Conservation (phyloP, 805 yeast genomes). For the Yamadazyma akitaensis region DNA sequence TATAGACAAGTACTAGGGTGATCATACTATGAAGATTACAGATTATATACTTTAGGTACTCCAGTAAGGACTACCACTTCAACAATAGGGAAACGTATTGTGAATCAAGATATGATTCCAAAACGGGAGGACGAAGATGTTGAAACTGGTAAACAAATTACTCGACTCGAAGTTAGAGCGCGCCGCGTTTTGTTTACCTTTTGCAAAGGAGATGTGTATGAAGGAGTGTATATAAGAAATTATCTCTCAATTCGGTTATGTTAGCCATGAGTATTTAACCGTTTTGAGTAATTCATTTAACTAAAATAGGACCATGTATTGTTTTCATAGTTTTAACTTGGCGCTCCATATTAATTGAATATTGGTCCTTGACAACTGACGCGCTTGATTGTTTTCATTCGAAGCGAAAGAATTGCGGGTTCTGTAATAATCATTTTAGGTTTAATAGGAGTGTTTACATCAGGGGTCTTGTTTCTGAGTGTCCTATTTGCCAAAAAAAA, state of each 20-base stretch:
- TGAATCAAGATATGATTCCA: not conserved
- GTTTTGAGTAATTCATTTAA: slow-evolving; percentile 3
- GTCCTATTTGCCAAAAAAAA: not conserved
- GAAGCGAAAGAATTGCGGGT: not conserved
- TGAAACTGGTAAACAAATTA: slow-evolving; percentile 4
- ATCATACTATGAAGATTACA: too few species aligned
- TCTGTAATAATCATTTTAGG: slow-evolving; percentile 1
- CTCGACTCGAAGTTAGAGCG: slow-evolving; percentile 1
- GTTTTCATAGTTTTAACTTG: not conserved
- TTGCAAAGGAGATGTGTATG: slow-evolving; percentile 1
- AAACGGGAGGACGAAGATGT: not conserved
- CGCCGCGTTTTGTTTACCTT: slow-evolving; percentile 7
- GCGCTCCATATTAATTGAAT: not conserved
- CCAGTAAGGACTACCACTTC: not conserved
- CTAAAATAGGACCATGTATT: not conserved
- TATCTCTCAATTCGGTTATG: not conserved
- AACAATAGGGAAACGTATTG: slow-evolving; percentile 1
- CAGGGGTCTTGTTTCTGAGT: not conserved
- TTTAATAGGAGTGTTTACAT: not conserved
- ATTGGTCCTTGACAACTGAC: slow-evolving; percentile 2
- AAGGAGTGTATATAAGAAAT: not conserved
- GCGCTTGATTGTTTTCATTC: not conserved
- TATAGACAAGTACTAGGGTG: too few species aligned
- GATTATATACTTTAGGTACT: too few species aligned
- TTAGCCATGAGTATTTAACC: slow-evolving; percentile 1